Evolutionary conservation across 805 yeast genomes (phyloP).

Genomic region (Wickerhamiella allomyrinae): DNA sequence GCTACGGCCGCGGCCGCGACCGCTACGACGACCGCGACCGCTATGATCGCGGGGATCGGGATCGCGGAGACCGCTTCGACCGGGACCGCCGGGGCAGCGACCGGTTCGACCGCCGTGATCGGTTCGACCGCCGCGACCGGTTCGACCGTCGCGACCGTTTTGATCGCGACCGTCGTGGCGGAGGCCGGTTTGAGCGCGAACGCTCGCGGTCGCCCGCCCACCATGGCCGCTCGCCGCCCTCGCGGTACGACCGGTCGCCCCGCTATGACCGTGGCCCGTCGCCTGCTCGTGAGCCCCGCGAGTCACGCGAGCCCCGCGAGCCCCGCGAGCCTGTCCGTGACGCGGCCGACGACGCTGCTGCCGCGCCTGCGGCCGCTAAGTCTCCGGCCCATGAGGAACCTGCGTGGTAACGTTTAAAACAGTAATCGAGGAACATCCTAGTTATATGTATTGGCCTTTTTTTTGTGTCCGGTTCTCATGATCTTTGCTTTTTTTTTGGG

Average conservation of each 20-base stretch:
- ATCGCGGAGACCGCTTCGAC: slow-evolving; percentile 13
- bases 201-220: background rate
- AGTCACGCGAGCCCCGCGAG: background rate
- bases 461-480: background rate
- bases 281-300: slow-evolving; percentile 16
- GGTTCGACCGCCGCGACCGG: slow-evolving; percentile 21
- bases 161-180: slow-evolving; percentile 5
- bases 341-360: background rate
- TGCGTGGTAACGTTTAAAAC: slow-evolving; percentile 8
- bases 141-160: slow-evolving; percentile 13
- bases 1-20: slow-evolving; percentile 8
- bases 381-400: slow-evolving; percentile 8
- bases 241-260: slow-evolving; percentile 1
- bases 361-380: slow-evolving; percentile 2
- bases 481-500: background rate
- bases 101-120: slow-evolving; percentile 32
- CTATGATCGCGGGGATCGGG: slow-evolving; percentile 1
- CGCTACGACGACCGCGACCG: slow-evolving; percentile 4
- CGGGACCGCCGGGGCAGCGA: slow-evolving; percentile 8
- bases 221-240: slow-evolving; percentile 7
- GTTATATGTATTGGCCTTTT: background rate
- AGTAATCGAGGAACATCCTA: background rate
- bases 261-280: slow-evolving; percentile 16
- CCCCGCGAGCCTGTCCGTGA: slow-evolving; percentile 1
- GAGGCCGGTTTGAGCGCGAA: background rate